Evolutionary conservation across 2,329 filamentous ascomycete genomes (phyloP), one percentile per base, ranked within the genome.

Genomic region (Ustilaginoidea virens): DNA sequence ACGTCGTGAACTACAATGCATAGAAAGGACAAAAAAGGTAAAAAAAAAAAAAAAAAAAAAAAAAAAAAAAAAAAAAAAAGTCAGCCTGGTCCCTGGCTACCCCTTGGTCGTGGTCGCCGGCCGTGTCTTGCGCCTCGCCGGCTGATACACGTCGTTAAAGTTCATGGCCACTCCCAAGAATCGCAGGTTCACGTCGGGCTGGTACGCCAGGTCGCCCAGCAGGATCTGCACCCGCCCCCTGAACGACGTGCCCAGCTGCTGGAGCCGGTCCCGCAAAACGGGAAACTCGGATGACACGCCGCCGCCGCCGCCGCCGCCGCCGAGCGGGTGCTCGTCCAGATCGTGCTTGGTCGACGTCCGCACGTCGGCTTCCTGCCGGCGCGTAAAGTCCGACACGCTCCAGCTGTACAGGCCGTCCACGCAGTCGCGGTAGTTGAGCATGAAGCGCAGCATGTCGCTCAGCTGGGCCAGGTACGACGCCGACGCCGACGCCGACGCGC

Each of bases 141-240:
- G 80, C 53, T 81, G 71, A 53, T 96, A 96, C 16, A 92, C 80
- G 49, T 96, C 87, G 54, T 98, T 98, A 55, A 96, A 98, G 56
- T 96, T 98, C 83, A 98, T 96, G 23, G 90, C 81, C 26, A 96
- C 85, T 22, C 83, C 90, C 39, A 98, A 58, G 61, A 96, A 96
- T 31, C 87, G 69, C 74, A 98, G 82, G 51, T 98, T 90, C 29
- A 86, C 76, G 50, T 98, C 90, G 1, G 85, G 78, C 54, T 96
- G 87, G 55, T 92, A 87, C 7, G 83, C 80, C 37, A 98, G 53
- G 50, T 98, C 92, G 10, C 90, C 85, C 4, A 98, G 61, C 31
- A 98, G 58, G 23, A 86, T 63, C 49, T 83, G 83, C 27, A 96
- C 67, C 17, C 80, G 70, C 1, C 69, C 66, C 35, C 73, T 69